A percentile compares a stretch with the other conserved stretches of the same genome.
These are phyloP conservation scores for Euphorbia schlechtendalii DNA, from an alignment of 441 rosid species.

Conservation along the genomic window DNA sequence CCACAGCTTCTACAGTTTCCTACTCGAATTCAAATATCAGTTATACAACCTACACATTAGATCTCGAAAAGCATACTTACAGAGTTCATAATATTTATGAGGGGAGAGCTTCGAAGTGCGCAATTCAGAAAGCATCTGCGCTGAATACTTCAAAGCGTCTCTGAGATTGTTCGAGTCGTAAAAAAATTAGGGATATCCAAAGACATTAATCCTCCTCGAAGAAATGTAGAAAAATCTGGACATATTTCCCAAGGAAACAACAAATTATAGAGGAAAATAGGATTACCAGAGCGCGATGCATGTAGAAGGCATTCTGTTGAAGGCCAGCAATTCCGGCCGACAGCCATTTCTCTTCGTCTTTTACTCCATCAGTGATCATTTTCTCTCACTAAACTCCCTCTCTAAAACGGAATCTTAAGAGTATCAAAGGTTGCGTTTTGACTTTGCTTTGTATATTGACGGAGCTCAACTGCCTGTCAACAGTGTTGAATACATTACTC, in stretches of 20 bases:
- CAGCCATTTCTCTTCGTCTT: conserved; percentile 97
- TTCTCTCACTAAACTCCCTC: no score
- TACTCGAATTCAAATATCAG: conserved; percentile 8
- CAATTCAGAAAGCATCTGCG: conserved; percentile 97
- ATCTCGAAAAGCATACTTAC: conserved; percentile 39
- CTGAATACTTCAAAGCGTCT: conserved; percentile 94
- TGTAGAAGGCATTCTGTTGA: conserved; percentile 94
- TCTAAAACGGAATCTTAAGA: no score
- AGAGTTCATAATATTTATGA: conserved; percentile 87
- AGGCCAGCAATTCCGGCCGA: conserved; percentile 87
- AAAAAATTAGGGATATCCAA: conserved; percentile 13
- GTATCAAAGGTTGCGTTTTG: no score
- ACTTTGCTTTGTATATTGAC: no score
- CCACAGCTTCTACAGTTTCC: neutral
- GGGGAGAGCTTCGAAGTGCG: conserved; percentile 98
- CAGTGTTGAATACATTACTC: no score
- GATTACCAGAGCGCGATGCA: conserved; percentile 97
- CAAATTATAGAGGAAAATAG: conserved; percentile 2
- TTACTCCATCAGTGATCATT: conserved; percentile 67
- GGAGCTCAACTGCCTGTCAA: no score
- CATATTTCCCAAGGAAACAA: conserved; percentile 15
- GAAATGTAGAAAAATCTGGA: neutral
- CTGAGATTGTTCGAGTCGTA: conserved; percentile 93
- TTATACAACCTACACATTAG: neutral
- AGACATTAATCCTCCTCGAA: neutral